Percentiles rank a stretch among this genome's conserved stretches.
phyloP scores from a whole-genome alignment of 371 early-diverging fungal genomes.

The Mortierella sp. region DNA sequence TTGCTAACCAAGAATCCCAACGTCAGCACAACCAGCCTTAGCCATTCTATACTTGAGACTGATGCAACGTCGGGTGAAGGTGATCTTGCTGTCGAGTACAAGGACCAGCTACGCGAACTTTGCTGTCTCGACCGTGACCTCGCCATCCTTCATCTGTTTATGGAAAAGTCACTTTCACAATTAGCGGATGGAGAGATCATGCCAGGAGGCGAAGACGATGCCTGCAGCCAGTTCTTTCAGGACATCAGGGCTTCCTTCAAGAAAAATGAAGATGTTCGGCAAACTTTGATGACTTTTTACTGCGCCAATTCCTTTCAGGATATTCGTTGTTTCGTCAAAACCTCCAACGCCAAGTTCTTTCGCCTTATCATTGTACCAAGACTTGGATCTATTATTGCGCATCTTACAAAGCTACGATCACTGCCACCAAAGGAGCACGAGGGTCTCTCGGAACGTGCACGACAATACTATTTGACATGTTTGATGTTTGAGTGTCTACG shows the following conservation, averaged over 20 bases:
- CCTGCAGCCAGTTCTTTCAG: slow-evolving; percentile 56
- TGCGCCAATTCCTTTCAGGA: slow-evolving; percentile 56
- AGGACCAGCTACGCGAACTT: slow-evolving; percentile 50
- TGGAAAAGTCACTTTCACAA: slow-evolving; percentile 61
- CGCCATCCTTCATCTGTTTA: slow-evolving; percentile 65
- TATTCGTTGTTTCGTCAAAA: slow-evolving; percentile 76
- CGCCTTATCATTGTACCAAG: slow-evolving; percentile 69
- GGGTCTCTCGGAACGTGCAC: slow-evolving; percentile 2
- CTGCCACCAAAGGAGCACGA: slow-evolving; percentile 20
- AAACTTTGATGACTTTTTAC: slow-evolving; percentile 34
- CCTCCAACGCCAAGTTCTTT: slow-evolving; percentile 65
- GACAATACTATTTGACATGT: slow-evolving; percentile 47
- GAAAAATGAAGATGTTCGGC: slow-evolving; percentile 32
- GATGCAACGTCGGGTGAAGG: slow-evolving; percentile 23
- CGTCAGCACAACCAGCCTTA: slow-evolving; percentile 36
- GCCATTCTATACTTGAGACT: slow-evolving; percentile 33
- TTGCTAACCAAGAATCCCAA: slow-evolving; percentile 30
- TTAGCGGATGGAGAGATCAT: slow-evolving; percentile 63
- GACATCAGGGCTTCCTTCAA: slow-evolving; percentile 46
- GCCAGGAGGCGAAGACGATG: slow-evolving; percentile 53
- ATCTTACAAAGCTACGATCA: slow-evolving; percentile 44
- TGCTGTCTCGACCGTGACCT: slow-evolving; percentile 54
- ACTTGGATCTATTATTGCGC: slow-evolving; percentile 58
- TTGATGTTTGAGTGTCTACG: slow-evolving; percentile 69
- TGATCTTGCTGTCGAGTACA: slow-evolving; percentile 35